Evolutionary conservation across 2,329 filamentous ascomycete species (phyloP).

Genomic region (Phyllosticta citrichinensis): DNA sequence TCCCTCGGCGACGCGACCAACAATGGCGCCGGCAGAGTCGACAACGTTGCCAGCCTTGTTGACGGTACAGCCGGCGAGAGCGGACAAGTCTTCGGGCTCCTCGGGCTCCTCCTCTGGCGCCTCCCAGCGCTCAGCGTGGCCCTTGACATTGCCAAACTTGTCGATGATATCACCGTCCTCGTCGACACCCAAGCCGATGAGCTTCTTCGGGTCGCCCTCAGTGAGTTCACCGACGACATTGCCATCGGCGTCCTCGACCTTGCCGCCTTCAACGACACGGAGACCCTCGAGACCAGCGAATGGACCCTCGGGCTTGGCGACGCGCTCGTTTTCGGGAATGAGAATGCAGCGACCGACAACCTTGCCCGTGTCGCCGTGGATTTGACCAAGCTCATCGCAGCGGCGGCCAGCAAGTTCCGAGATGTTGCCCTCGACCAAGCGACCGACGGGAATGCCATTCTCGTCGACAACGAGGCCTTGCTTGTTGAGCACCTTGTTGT

Average conservation of each 20-base stretch:
- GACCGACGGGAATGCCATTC: constrained; percentile 46
- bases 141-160: constrained; percentile 52
- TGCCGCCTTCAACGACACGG: constrained; percentile 37
- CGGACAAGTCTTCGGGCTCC: constrained; percentile 44
- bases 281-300: constrained; percentile 41
- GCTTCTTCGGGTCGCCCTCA: constrained; percentile 51
- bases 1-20: constrained; percentile 48
- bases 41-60: constrained; percentile 56
- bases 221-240: constrained; percentile 44
- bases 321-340: constrained; percentile 55
- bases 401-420: constrained; percentile 56
- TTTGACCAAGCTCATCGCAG: constrained; percentile 61
- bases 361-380: constrained; percentile 61
- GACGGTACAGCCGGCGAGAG: constrained; percentile 51
- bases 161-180: constrained; percentile 55
- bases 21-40: constrained; percentile 47
- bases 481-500: constrained; percentile 41
- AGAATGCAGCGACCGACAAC: constrained; percentile 59
- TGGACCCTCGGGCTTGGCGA: constrained; percentile 39
- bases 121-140: constrained; percentile 46
- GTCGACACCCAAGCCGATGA: constrained; percentile 49
- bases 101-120: constrained; percentile 35
- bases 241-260: constrained; percentile 40
- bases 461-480: constrained; percentile 41
- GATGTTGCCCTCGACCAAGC: constrained; percentile 54